Base-by-base conservation (phyloP, 1,139 yeast genomes). In the Magnusiomyces sp. region DNA sequence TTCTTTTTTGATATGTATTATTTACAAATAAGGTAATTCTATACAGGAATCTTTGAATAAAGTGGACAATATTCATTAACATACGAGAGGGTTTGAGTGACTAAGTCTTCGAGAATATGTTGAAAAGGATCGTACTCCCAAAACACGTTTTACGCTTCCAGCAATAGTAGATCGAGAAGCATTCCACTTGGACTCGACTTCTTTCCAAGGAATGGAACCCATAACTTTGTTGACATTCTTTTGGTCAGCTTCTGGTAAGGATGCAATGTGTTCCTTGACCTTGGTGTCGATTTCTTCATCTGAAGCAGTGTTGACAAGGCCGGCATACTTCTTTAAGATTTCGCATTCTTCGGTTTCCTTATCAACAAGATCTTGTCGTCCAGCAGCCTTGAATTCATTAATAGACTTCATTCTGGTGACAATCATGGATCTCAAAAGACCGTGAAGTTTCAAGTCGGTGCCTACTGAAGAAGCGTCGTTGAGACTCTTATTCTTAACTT, bases 401-500 rank as follows among this genome's bases (percentile, higher is more conserved):
- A 78, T 77, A 1, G 84, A 75, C 51, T 77, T 77, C 44, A 61
- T 62, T 55, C 87, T 72, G 57, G 80, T 81, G 41, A 73, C 71
- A 50, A 76, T 69, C 67, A 79, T 68, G 51, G 79, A 77, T 20
- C 68, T 60, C 50, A 77, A 68, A 13, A 77, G 61, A 48, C 77
- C 79, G 53, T 69, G 73, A 37, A 81, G 63, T 16, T 69, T 63
- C 49, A 74, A 73, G 57, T 80, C 83, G 47, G 75, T 74, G 37
- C 70, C 65, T 20, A 71, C 66, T 5, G 73, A 65, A 5, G 69
- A 76, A 10, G 68, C 62, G 47, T 73, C 70, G 42, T 76, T 79
- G 49, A 81, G 76, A 58, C 80, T 83, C 48, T 75, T 71, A 64
- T 81, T 81, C 64, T 81, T 81, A 54, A 80, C 74, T 16, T 74